Conservation (phyloP, 208 protist species). For the Naegleria lovaniensis region DNA sequence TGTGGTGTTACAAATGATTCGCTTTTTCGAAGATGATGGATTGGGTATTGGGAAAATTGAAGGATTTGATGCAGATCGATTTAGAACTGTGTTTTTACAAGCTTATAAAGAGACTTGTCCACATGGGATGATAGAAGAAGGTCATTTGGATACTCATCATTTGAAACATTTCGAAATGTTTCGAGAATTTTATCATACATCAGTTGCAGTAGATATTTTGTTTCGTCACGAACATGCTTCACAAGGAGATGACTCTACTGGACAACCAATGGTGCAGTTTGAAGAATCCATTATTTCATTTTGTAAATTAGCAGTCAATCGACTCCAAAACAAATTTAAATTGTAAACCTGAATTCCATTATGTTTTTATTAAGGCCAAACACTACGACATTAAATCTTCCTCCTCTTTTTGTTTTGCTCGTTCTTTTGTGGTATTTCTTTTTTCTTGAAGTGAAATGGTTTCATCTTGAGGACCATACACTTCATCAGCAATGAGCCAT, state of each 20-base stretch:
- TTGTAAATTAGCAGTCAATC: neutral
- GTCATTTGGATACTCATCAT: neutral
- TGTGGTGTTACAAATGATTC: constrained; percentile 1
- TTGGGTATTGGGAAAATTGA: neutral
- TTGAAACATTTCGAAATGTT: neutral
- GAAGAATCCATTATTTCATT: neutral
- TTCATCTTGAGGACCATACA: neutral
- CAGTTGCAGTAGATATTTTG: constrained; percentile 13
- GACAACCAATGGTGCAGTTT: neutral
- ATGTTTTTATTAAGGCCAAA: too few species aligned
- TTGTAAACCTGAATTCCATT: too few species aligned
- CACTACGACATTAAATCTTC: neutral
- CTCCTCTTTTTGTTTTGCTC: neutral
- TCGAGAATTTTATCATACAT: neutral
- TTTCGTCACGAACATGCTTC: neutral
- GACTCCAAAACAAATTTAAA: too few species aligned
- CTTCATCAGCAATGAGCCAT: neutral
- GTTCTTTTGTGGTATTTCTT: neutral
- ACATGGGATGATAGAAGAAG: neutral
- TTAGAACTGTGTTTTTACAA: neutral
- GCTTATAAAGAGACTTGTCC: neutral
- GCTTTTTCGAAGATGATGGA: constrained; percentile 6
- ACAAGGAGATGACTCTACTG: too few species aligned
- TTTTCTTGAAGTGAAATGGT: neutral
- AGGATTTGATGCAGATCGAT: neutral